Percentiles rank a stretch among this genome's conserved stretches.
These are phyloP conservation scores for Cyclanthera cordifolia DNA, from an alignment of 306 rosid genomes.

Conservation along the genomic window DNA sequence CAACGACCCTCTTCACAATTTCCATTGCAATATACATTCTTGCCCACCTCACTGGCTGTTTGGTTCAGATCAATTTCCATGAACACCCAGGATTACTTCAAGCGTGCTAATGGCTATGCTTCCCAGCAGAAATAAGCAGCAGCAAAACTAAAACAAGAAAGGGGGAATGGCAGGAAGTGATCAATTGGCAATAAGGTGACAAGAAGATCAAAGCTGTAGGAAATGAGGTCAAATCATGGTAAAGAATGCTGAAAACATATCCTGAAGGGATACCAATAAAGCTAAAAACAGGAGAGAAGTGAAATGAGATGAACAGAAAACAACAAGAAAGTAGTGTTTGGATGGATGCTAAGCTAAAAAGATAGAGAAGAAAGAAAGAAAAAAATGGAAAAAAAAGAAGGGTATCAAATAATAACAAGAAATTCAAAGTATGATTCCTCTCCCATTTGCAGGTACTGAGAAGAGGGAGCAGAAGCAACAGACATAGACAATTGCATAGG, in stretches of 20 bases:
- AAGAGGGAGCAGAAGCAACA: constrained; percentile 62
- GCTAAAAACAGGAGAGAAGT: constrained; percentile 25
- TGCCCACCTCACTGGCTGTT: constrained; percentile 60
- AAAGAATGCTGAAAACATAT: constrained; percentile 28
- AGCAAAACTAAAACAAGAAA: constrained; percentile 10
- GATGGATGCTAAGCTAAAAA: constrained; percentile 19
- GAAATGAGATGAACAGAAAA: constrained; percentile 32
- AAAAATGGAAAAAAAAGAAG: neutral
- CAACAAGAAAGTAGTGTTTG: constrained; percentile 32
- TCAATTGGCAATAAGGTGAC: constrained; percentile 34
- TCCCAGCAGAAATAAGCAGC: constrained; percentile 20
- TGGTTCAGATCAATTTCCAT: constrained; percentile 99
- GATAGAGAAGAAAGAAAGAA: neutral
- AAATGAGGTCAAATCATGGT: constrained; percentile 62
- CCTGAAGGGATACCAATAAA: constrained; percentile 41
- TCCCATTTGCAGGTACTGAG: constrained; percentile 73
- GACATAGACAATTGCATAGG: constrained; percentile 71
- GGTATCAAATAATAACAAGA: constrained; percentile 60
- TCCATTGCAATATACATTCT: constrained; percentile 48
- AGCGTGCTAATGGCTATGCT: constrained; percentile 17
- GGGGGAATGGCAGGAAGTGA: constrained; percentile 14
- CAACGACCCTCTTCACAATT: constrained; percentile 50
- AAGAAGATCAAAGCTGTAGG: constrained; percentile 31
- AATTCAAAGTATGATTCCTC: constrained; percentile 74
- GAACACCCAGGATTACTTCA: constrained; percentile 40